phyloP scores from a whole-genome alignment of 2,329 filamentous ascomycete species.

The Botrytis galanthina region DNA sequence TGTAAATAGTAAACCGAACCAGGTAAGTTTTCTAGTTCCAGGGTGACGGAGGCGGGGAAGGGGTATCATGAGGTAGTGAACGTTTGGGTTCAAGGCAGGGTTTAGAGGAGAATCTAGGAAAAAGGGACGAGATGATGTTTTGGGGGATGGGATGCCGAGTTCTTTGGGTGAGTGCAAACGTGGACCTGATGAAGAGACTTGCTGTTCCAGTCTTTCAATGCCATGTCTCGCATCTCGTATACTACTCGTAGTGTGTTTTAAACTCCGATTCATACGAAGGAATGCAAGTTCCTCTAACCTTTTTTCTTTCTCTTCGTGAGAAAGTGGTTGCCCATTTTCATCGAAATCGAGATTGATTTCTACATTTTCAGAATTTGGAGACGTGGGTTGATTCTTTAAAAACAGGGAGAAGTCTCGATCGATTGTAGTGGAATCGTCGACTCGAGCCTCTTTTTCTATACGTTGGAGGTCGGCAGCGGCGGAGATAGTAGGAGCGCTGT shows the following conservation, averaged over 20 bases:
- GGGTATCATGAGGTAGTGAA: constrained; percentile 29
- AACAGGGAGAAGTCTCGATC: constrained; percentile 18
- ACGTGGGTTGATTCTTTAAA: constrained; percentile 4
- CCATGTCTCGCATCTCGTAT: constrained; percentile 56
- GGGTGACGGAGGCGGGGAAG: constrained; percentile 27
- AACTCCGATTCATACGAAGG: constrained; percentile 51
- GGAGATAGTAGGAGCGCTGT: constrained; percentile 29
- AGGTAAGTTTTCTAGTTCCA: constrained; percentile 32
- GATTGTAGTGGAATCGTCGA: constrained; percentile 37
- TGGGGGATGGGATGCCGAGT: neutral
- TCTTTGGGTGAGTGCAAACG: constrained; percentile 20
- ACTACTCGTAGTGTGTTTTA: constrained; percentile 51
- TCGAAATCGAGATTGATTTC: constrained; percentile 28
- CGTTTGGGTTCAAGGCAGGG: constrained; percentile 10
- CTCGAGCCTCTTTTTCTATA: constrained; percentile 32
- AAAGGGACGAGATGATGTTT: constrained; percentile 8
- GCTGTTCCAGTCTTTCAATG: constrained; percentile 56
- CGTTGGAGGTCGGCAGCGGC: constrained; percentile 34
- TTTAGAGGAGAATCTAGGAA: neutral
- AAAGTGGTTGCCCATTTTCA: constrained; percentile 28
- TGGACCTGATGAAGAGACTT: constrained; percentile 43
- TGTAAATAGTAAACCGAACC: constrained; percentile 37
- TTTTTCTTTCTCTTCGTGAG: constrained; percentile 36
- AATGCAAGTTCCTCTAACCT: constrained; percentile 44
- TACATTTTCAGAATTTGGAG: neutral